Evolutionary conservation across 352 stramenopile genomes (phyloP).

Genomic region (Phytophthora pisi): DNA sequence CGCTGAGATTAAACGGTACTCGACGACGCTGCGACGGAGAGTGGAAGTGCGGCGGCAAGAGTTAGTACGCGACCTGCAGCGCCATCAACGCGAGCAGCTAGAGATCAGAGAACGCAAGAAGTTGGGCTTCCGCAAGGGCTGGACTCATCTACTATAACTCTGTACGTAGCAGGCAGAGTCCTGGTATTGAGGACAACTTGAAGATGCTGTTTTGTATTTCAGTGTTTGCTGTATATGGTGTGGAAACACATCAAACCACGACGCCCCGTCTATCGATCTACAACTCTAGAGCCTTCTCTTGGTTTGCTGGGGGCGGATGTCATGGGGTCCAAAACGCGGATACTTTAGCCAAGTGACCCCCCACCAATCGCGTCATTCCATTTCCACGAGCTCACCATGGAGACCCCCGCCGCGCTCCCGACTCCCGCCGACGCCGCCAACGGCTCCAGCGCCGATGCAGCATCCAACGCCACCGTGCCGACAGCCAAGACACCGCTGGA

Average conservation of each 20-base stretch:
- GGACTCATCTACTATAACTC: slow-evolving; percentile 16
- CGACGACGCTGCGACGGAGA: slow-evolving; percentile 39
- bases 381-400: slow-evolving; percentile 30
- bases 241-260: slow-evolving; percentile 4
- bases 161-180: neutral
- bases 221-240: slow-evolving; percentile 20
- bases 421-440: slow-evolving; percentile 9
- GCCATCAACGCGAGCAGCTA: slow-evolving; percentile 41
- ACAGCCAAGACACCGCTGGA: slow-evolving; percentile 50
- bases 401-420: slow-evolving; percentile 20
- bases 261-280: slow-evolving; percentile 27
- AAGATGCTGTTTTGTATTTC: neutral
- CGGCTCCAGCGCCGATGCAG: slow-evolving; percentile 8
- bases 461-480: slow-evolving; percentile 1
- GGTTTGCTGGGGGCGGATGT: slow-evolving; percentile 21
- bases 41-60: slow-evolving; percentile 45
- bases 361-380: slow-evolving; percentile 24
- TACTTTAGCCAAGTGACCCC: slow-evolving; percentile 22
- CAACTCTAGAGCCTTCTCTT: neutral
- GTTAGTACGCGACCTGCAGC: slow-evolving; percentile 41
- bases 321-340: slow-evolving; percentile 1
- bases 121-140: slow-evolving; percentile 27
- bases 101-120: slow-evolving; percentile 49
- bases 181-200: neutral
- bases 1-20: slow-evolving; percentile 49